Evolutionary conservation across 2,329 filamentous ascomycete species (phyloP).

Genomic region (Zasmidium angulare): DNA sequence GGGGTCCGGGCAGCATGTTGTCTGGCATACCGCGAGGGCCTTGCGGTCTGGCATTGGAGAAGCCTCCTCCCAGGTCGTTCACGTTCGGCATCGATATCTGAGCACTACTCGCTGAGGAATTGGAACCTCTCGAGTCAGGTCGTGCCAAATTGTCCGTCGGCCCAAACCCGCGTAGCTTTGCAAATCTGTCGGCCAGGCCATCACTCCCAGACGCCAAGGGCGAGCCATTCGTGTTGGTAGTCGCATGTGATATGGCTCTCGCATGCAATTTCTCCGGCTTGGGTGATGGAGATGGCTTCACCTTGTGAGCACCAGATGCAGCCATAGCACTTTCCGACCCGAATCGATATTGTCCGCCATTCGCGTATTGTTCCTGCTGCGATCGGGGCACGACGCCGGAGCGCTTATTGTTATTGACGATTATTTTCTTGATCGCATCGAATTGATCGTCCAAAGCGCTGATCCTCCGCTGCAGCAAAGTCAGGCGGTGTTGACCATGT

Average conservation of each 20-base stretch:
- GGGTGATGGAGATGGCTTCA: constrained; percentile 43
- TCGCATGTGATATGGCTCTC: constrained; percentile 49
- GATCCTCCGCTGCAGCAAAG: constrained; percentile 36
- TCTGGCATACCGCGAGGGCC: constrained; percentile 57
- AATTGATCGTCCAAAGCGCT: constrained; percentile 42
- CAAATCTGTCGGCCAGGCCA: constrained; percentile 35
- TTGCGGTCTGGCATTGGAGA: constrained; percentile 31
- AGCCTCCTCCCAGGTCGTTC: constrained; percentile 34
- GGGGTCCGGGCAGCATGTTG: constrained; percentile 32
- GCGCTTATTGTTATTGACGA: constrained; percentile 52
- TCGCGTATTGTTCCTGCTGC: constrained; percentile 4
- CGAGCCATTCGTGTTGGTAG: constrained; percentile 27
- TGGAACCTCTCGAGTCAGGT: constrained; percentile 31
- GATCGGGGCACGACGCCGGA: constrained; percentile 49
- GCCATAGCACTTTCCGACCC: constrained; percentile 20
- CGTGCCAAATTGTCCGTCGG: constrained; percentile 12
- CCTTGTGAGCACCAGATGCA: constrained; percentile 19
- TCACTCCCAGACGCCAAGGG: constrained; percentile 46
- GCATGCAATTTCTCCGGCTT: constrained; percentile 69
- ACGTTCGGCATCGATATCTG: constrained; percentile 44
- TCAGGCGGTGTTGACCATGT: constrained; percentile 51
- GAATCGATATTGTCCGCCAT: constrained; percentile 9
- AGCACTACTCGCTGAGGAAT: constrained; percentile 24
- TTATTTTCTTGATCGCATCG: constrained; percentile 50
- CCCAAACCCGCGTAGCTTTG: constrained; percentile 21